Conservation (phyloP, 352 stramenopile genomes). For the Globisporangium nodosum region DNA sequence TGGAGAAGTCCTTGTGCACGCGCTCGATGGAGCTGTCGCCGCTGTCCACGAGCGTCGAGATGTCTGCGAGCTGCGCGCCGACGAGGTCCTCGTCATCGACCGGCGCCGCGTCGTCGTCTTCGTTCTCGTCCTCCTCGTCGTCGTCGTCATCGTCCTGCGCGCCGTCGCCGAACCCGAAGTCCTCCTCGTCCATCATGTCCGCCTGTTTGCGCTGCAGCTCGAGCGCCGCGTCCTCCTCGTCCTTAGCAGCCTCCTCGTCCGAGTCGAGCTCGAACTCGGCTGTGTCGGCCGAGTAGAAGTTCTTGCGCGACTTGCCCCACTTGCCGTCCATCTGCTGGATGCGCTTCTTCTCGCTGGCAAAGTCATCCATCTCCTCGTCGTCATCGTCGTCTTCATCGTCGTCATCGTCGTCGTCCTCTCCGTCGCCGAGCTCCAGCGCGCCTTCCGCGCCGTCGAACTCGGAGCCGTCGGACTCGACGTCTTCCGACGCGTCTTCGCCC, state of each 20-base stretch:
- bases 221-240: constrained; percentile 79
- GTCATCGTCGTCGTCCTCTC: constrained; percentile 26
- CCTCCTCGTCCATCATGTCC: constrained; percentile 81
- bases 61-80: constrained; percentile 65
- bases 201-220: constrained; percentile 83
- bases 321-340: constrained; percentile 73
- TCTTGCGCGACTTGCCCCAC: constrained; percentile 85
- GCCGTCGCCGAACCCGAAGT: constrained; percentile 62
- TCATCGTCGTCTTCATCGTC: constrained; percentile 45
- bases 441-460: constrained; percentile 57
- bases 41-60: constrained; percentile 59
- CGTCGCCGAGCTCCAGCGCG: constrained; percentile 55
- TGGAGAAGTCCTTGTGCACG: constrained; percentile 79
- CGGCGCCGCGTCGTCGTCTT: constrained; percentile 15
- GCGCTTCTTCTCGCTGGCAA: constrained; percentile 62
- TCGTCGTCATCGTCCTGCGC: constrained; percentile 22
- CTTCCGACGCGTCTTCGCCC: constrained; percentile 55
- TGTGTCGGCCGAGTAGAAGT: constrained; percentile 83
- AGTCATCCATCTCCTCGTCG: constrained; percentile 47
- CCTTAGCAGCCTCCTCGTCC: constrained; percentile 71
- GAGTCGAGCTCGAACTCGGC: constrained; percentile 77
- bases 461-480: constrained; percentile 49
- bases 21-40: constrained; percentile 48
- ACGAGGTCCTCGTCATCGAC: constrained; percentile 68
- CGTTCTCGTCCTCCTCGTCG: constrained; percentile 30